Base-by-base conservation (phyloP, 2,329 filamentous ascomycete species). In the Neonectria ditissima region DNA sequence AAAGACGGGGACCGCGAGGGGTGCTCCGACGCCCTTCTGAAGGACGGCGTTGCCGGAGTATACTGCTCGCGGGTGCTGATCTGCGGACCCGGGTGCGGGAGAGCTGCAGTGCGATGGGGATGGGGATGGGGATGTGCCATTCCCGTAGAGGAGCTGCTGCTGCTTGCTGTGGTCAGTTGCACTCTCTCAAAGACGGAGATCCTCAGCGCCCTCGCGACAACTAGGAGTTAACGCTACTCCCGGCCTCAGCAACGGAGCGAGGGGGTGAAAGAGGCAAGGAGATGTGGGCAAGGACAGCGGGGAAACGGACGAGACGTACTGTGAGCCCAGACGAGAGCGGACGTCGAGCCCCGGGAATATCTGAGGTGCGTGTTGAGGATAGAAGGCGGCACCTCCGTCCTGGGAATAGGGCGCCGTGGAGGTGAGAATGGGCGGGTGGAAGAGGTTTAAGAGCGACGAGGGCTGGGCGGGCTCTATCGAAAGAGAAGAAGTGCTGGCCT, bases 81-180 rank as follows among this genome's bases (percentile, higher is more conserved):
- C 62, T 83, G 81, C 28, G 77, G 75, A 70, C 79, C 80, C 74
- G 84, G 82, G 69, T 84, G 83, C 64, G 86, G 84, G 75, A 87
- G 76, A 72, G 83, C 77, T 76, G 83, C 78, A 73, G 82, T 79
- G 73, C 85, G 74, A 69, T 76, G 73, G 52, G 71, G 72, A 65
- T 73, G 74, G 60, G 71, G 82, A 76, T 84, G 85, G 78, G 80
- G 80, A 82, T 87, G 84, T 81, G 84, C 83, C 84, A 88, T 87
- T 74, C 84, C 84, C 80, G 82, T 80, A 64, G 83, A 81, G 59
- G 85, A 79, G 61, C 79, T 80, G 76, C 78, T 85, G 79, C 80
- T 86, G 73, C 71, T 77, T 73, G 56, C 51, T 43, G 56, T 65
- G 63, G 69, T 74, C 58, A 73, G 67, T 69, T 66, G 60, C 4